Evolutionary conservation across 192 early-diverging fungal genomes (phyloP).

Genomic region (Linnemannia zychae): DNA sequence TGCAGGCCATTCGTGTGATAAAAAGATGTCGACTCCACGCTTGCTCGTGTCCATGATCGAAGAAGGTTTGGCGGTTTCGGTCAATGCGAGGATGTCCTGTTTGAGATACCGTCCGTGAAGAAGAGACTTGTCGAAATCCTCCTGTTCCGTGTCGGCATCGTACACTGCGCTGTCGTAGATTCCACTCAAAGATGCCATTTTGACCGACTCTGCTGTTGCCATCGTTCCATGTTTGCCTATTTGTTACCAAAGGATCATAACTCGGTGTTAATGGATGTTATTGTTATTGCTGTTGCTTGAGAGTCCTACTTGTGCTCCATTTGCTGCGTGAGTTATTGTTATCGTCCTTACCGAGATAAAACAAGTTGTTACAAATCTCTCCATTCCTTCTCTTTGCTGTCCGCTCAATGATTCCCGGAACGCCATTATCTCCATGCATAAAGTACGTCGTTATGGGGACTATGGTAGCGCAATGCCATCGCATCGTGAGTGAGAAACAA

Average conservation of each 20-base stretch:
- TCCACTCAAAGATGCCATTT: conserved; percentile 75
- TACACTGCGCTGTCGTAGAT: conserved; percentile 35
- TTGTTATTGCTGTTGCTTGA: background rate
- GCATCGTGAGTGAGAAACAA: background rate
- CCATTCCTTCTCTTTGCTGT: conserved; percentile 70
- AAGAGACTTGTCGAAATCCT: conserved; percentile 18
- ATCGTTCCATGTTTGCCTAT: conserved; percentile 62
- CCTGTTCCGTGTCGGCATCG: conserved; percentile 35
- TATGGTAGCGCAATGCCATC: conserved; percentile 4
- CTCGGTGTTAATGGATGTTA: background rate
- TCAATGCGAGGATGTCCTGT: conserved; percentile 48
- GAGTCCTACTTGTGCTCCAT: background rate
- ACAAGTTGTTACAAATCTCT: conserved; percentile 83
- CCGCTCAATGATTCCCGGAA: conserved; percentile 69
- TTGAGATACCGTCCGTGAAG: conserved; percentile 43
- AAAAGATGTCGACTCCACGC: conserved; percentile 79
- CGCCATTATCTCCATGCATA: conserved; percentile 72
- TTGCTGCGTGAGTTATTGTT: background rate
- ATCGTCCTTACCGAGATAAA: conserved; percentile 70
- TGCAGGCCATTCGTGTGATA: conserved; percentile 88
- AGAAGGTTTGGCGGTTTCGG: conserved; percentile 21
- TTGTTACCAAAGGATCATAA: background rate
- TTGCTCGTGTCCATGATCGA: conserved; percentile 55
- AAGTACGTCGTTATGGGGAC: conserved; percentile 85
- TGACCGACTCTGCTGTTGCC: conserved; percentile 70